Evolutionary conservation across 148 eudicot genomes (phyloP).

Genomic region (Cornus suecica): DNA sequence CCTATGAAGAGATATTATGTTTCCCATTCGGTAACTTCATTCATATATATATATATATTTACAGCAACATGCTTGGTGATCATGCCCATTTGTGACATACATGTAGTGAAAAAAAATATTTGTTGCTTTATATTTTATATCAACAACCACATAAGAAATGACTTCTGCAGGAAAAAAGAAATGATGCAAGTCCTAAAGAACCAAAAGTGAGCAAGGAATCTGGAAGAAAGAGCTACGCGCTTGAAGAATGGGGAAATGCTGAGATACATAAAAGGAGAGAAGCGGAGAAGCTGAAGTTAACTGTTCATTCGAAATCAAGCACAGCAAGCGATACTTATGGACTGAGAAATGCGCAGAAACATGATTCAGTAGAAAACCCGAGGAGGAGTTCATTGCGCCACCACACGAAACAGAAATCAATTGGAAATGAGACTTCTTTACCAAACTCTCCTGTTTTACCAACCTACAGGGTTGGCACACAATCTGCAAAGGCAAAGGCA

Average conservation of each 20-base stretch:
- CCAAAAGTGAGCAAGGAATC: not conserved
- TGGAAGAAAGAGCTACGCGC: not conserved
- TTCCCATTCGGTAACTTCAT: not conserved
- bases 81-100: not conserved
- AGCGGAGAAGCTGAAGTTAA: not conserved
- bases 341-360: slow-evolving; percentile 27
- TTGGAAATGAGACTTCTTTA: slow-evolving; percentile 35
- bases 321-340: slow-evolving; percentile 4
- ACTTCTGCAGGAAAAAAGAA: not conserved
- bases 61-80: not conserved
- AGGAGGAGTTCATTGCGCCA: slow-evolving; percentile 64
- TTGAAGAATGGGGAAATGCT: not conserved
- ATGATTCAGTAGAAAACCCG: slow-evolving; percentile 34
- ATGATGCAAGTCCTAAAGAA: not conserved
- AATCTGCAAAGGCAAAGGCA: slow-evolving; percentile 85
- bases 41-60: too few species aligned
- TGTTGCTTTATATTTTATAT: too few species aligned
- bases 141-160: not conserved
- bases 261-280: not conserved
- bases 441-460: slow-evolving; percentile 32
- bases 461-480: slow-evolving; percentile 73
- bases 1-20: not conserved
- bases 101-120: too few species aligned
- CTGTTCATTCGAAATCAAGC: slow-evolving; percentile 8
- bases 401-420: slow-evolving; percentile 35